Evolutionary conservation across 2,329 filamentous ascomycete genomes (phyloP), one percentile per base, ranked within the genome.

Genomic region (Fusarium continuum): DNA sequence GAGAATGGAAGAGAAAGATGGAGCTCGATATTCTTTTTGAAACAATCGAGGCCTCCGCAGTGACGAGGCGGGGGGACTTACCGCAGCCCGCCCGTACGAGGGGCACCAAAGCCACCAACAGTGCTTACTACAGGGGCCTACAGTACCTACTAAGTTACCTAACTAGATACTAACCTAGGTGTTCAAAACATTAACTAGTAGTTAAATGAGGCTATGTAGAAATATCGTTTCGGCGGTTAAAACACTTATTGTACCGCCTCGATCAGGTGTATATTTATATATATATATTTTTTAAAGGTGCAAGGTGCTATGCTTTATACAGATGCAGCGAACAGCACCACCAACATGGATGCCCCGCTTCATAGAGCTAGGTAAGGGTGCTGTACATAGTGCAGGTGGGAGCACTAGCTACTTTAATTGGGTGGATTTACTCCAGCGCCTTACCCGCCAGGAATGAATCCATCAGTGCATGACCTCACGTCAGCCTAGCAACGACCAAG

Each of bases 11-110:
- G 53, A 46, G 62, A 68, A 68, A 64, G 61, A 64, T 49, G 61
- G 64, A 69, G 53, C 61, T 66, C 52, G 23, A 45, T 44, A 61
- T 57, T 59, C 34, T 34, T 55, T 70, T 63, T 70, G 62, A 67
- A 68, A 66, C 67, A 55, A 50, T 55, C 49, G 40, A 67, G 58
- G 38, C 65, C 47, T 61, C 61, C 60, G 20, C 51, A 46, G 47
- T 54, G 47, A 67, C 48, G 57, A 62, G 63, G 59, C 59, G 49
- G 59, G 62, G n/a, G 52, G 44, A 52, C 29, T 51, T 38, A 38
- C 31, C 22, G 39, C 47, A 35, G 46, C 52, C 55, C 47, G 39
- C 22, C 35, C 25, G 55, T 49, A 41, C 38, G 59, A 63, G 58
- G 46, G 58, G 58, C 34, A 57, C 10, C 25, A 36, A 22, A 39